Conservation (phyloP, 257 asterid species). For the Apocynum venetum region DNA sequence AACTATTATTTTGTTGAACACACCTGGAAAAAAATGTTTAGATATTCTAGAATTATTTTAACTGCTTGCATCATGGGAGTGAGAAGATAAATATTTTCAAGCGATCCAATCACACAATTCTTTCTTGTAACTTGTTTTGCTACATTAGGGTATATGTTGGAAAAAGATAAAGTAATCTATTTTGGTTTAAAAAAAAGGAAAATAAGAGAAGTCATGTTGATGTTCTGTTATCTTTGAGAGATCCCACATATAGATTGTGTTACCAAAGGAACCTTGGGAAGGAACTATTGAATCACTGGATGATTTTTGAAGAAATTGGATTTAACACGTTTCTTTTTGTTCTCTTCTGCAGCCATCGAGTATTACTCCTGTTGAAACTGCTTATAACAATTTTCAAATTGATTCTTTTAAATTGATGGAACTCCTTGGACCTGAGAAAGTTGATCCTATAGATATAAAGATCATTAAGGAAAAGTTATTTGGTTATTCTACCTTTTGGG, state of each 20-base stretch:
- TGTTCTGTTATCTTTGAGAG: background rate
- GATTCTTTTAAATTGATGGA: slow-evolving; percentile 93
- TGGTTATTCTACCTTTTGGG: slow-evolving; percentile 94
- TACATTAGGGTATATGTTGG: background rate
- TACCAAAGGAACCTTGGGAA: background rate
- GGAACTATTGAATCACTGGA: background rate
- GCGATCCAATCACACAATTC: background rate
- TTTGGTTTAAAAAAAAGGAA: background rate
- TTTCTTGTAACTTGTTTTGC: background rate
- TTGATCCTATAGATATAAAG: slow-evolving; percentile 79
- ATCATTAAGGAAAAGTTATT: slow-evolving; percentile 78
- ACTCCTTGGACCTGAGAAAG: slow-evolving; percentile 89
- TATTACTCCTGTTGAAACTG: slow-evolving; percentile 44
- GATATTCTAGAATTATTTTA: background rate
- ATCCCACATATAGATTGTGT: background rate
- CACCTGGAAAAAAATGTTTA: background rate
- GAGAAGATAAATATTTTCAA: background rate
- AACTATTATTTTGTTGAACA: too few relatives aligned
- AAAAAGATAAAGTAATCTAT: background rate
- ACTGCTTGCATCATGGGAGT: background rate
- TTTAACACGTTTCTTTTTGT: slow-evolving; percentile 6
- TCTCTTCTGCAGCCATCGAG: slow-evolving; percentile 43
- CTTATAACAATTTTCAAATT: slow-evolving; percentile 73
- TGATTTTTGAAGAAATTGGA: slow-evolving; percentile 11
- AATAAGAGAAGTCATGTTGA: background rate